A percentile compares a stretch with the other conserved stretches of the same genome.
Evolutionary conservation across 164 flowering plant species (phyloP).

Genomic region (Akebia trifoliata): DNA sequence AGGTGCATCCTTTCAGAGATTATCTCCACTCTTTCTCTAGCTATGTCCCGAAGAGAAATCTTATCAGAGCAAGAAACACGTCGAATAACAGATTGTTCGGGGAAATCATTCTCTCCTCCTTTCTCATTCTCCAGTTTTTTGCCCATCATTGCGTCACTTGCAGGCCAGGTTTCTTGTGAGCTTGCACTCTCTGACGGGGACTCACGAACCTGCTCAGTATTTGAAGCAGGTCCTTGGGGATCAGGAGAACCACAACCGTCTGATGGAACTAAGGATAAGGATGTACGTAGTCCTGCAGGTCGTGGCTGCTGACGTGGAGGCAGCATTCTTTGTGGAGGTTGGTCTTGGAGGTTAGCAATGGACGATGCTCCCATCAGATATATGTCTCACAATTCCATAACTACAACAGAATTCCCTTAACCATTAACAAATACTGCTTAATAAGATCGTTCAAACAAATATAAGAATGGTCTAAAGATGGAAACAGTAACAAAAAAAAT

Average conservation of each 20-base stretch:
- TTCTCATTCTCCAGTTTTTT: slow-evolving; percentile 66
- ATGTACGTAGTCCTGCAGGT: slow-evolving; percentile 27
- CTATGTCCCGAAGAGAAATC: slow-evolving; percentile 64
- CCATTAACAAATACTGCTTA: no score
- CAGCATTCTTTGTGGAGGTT: slow-evolving; percentile 26
- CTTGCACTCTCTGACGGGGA: slow-evolving; percentile 97
- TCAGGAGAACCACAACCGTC: slow-evolving; percentile 30
- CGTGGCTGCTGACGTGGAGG: slow-evolving; percentile 37
- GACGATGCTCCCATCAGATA: slow-evolving; percentile 27
- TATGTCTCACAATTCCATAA: slow-evolving; percentile 2
- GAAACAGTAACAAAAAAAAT: no score
- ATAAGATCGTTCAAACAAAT: no score
- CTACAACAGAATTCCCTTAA: no score
- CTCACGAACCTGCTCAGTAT: slow-evolving; percentile 60
- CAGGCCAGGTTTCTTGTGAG: slow-evolving; percentile 87
- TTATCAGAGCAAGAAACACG: slow-evolving; percentile 68
- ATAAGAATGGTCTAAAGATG: no score
- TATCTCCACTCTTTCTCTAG: slow-evolving; percentile 70
- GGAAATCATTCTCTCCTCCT: slow-evolving; percentile 47
- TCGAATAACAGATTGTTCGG: slow-evolving; percentile 66
- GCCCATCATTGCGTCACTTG: slow-evolving; percentile 39
- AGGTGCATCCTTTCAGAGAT: slow-evolving; percentile 63
- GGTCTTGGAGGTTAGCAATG: slow-evolving; percentile 24
- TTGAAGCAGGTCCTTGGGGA: slow-evolving; percentile 53
- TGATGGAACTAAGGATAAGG: slow-evolving; percentile 27